phyloP scores from a whole-genome alignment of 2,329 filamentous ascomycete genomes.

The Plenodomus lindquistii region DNA sequence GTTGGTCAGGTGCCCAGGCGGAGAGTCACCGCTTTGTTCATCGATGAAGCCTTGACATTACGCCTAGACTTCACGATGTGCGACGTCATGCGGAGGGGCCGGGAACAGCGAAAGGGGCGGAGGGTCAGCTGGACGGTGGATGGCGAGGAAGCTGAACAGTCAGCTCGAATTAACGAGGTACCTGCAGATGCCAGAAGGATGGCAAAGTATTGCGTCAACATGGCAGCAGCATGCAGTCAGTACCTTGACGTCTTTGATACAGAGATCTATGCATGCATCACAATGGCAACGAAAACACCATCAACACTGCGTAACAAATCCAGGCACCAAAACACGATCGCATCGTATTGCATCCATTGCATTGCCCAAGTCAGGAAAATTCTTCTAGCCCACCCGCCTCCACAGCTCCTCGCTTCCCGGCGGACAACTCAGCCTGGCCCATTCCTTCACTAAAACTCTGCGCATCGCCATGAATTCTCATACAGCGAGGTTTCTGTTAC shows the following conservation, averaged over 20 bases:
- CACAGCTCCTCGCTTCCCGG: slow-evolving; percentile 6
- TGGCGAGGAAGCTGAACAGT: not conserved
- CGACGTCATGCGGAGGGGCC: slow-evolving; percentile 37
- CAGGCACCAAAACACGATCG: slow-evolving; percentile 8
- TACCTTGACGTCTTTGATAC: not conserved
- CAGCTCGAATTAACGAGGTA: not conserved
- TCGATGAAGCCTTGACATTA: not conserved
- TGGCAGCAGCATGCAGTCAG: not conserved
- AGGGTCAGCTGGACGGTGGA: not conserved
- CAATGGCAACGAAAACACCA: not conserved
- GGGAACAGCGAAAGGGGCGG: not conserved
- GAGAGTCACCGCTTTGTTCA: no score
- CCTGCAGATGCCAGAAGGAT: no score
- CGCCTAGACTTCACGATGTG: slow-evolving; percentile 39
- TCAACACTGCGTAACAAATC: slow-evolving; percentile 6
- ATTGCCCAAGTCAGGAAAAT: slow-evolving; percentile 13
- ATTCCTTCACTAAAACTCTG: no score
- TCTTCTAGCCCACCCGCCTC: slow-evolving; percentile 23
- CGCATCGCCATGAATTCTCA: not conserved
- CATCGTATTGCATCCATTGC: no score
- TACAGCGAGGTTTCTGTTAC: slow-evolving; percentile 25
- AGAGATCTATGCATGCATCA: no score
- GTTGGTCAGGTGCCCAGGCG: not conserved
- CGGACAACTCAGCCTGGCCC: slow-evolving; percentile 4
- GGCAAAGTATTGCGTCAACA: not conserved